phyloP scores from a whole-genome alignment of 352 stramenopile genomes.

The Globisporangium cylindrosporum region DNA sequence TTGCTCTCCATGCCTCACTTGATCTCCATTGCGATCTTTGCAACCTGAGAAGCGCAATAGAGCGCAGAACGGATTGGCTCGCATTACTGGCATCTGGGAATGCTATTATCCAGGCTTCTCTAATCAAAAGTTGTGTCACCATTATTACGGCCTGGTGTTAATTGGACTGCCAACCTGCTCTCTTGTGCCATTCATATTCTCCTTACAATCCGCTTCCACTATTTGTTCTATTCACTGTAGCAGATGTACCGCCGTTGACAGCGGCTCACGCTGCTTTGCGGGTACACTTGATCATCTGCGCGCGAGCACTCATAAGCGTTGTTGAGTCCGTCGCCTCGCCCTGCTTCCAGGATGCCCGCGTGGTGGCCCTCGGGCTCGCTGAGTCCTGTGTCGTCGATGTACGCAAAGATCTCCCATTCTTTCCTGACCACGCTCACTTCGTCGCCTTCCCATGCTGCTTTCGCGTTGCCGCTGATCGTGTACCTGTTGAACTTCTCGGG shows the following conservation, averaged over 20 bases:
- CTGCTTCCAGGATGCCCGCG: conserved; percentile 12
- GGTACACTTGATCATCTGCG: conserved; percentile 7
- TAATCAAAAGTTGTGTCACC: background rate
- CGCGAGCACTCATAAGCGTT: conserved; percentile 15
- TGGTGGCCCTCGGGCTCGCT: background rate
- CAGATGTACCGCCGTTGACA: conserved; percentile 17
- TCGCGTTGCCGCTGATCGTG: background rate
- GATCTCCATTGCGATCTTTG: background rate
- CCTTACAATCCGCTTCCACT: background rate
- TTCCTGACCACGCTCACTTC: conserved; percentile 9
- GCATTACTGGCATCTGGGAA: background rate
- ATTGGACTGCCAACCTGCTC: conserved; percentile 9
- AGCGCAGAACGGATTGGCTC: background rate
- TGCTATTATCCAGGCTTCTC: background rate
- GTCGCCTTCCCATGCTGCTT: conserved; percentile 7
- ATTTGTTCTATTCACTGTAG: conserved; percentile 11
- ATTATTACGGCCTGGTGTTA: background rate
- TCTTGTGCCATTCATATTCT: background rate
- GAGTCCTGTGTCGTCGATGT: conserved; percentile 13
- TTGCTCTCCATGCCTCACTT: background rate
- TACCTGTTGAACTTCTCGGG: conserved; percentile 1
- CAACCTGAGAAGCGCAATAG: background rate
- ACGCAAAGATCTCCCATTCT: conserved; percentile 10
- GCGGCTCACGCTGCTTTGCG: background rate
- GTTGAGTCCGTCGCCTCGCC: background rate